Percentiles rank a stretch among this genome's conserved stretches.
Conservation (phyloP, 2,329 filamentous ascomycete genomes). For the Sclerotinia borealis region DNA sequence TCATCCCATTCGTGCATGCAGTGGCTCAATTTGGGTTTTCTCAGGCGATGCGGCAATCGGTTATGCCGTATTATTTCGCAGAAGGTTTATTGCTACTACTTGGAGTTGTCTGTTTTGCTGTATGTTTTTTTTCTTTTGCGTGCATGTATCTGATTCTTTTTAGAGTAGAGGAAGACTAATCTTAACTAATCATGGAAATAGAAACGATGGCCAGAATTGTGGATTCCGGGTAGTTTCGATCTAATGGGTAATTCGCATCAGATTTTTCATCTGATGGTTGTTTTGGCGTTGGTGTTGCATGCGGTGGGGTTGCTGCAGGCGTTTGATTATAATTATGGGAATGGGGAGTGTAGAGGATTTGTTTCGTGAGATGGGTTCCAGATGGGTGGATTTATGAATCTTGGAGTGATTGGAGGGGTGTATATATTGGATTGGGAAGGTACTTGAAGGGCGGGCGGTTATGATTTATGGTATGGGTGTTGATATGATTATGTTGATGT, state of each 20-base stretch:
- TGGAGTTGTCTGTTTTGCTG: slow-evolving; percentile 16
- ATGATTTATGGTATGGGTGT: neutral
- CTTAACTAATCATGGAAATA: too few relatives aligned
- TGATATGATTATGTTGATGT: too few relatives aligned
- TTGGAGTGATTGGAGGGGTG: too few relatives aligned
- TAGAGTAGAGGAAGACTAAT: neutral
- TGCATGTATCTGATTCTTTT: too few relatives aligned
- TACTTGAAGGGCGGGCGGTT: too few relatives aligned
- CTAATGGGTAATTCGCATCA: slow-evolving; percentile 22
- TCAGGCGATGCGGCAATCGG: slow-evolving; percentile 15
- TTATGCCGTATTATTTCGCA: slow-evolving; percentile 20
- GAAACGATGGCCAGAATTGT: slow-evolving; percentile 20
- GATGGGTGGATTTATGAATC: neutral
- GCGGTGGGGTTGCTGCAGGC: slow-evolving; percentile 4
- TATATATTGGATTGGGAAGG: neutral
- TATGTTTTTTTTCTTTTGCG: neutral
- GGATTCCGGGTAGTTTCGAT: slow-evolving; percentile 22
- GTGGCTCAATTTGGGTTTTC: slow-evolving; percentile 15
- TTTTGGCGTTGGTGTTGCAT: slow-evolving; percentile 16
- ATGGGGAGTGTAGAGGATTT: neutral
- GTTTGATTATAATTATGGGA: slow-evolving; percentile 9
- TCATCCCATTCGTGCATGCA: slow-evolving; percentile 22
- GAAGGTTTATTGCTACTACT: slow-evolving; percentile 16
- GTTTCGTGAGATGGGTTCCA: neutral
- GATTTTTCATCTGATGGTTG: slow-evolving; percentile 24